These are phyloP conservation scores for Pinus taeda DNA, from an alignment of 75 land plant species.

Conservation along the genomic window DNA sequence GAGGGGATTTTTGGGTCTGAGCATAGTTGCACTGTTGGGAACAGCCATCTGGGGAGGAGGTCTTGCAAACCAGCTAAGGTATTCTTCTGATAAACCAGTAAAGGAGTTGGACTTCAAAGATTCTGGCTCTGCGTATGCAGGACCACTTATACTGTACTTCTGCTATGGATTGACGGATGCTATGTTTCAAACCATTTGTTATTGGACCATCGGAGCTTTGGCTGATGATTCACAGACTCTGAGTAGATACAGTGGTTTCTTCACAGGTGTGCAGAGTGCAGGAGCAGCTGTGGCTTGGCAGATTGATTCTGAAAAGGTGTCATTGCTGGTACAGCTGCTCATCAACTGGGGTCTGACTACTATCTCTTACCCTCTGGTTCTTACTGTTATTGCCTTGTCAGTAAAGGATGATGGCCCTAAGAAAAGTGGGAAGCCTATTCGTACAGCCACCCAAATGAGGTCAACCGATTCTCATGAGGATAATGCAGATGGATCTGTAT, in stretches of 20 bases:
- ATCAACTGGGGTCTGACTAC: conserved; percentile 20
- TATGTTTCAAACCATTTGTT: conserved; percentile 79
- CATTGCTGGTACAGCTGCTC: conserved; percentile 18
- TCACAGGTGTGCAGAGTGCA: conserved; percentile 38
- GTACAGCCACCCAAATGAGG: too few relatives aligned
- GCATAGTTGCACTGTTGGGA: conserved; percentile 39
- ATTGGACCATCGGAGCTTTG: conserved; percentile 86
- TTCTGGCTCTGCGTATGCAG: conserved; percentile 45
- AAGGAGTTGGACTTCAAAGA: conserved; percentile 59
- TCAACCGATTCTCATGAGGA: too few relatives aligned
- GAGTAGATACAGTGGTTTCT: conserved; percentile 56
- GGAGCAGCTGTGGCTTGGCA: conserved; percentile 41
- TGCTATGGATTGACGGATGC: conserved; percentile 78
- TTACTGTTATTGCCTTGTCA: neutral
- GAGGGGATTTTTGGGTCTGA: conserved; percentile 67
- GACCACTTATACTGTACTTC: conserved; percentile 77
- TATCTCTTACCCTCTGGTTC: conserved; percentile 9
- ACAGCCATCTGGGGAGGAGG: conserved; percentile 85
- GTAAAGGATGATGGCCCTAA: neutral
- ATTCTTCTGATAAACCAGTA: conserved; percentile 14
- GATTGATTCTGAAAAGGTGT: conserved; percentile 2
- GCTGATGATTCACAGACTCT: conserved; percentile 68
- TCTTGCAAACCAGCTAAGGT: conserved; percentile 57
- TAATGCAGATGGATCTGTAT: too few relatives aligned
- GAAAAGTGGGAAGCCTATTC: too few relatives aligned